Evolutionary conservation across 805 yeast species (phyloP).

Genomic region (Lipomyces kockii): DNA sequence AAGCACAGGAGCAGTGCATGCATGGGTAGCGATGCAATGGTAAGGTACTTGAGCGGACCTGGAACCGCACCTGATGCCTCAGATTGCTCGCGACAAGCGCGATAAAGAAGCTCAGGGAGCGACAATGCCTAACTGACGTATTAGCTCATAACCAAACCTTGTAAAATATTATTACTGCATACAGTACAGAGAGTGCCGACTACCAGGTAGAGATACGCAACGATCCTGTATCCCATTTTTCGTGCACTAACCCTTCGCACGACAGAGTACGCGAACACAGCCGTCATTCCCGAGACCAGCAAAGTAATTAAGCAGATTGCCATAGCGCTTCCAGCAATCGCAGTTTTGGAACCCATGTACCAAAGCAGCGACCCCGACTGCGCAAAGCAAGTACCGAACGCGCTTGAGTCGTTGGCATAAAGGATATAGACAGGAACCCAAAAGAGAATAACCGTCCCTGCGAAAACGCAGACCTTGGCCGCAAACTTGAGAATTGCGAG

Average conservation of each 20-base stretch:
- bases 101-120: constrained; percentile 20
- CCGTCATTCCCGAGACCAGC: constrained; percentile 14
- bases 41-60: constrained; percentile 2
- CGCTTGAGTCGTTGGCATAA: constrained; percentile 27
- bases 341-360: constrained; percentile 27
- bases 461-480: constrained; percentile 11
- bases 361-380: constrained; percentile 20
- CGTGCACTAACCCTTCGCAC: constrained; percentile 4
- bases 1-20: constrained; percentile 19
- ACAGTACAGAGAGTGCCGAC: constrained; percentile 12
- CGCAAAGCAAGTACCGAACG: constrained; percentile 22
- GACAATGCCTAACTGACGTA: constrained; percentile 4
- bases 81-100: constrained; percentile 1
- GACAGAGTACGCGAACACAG: constrained; percentile 8
- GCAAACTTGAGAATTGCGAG: constrained; percentile 8
- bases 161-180: constrained; percentile 1
- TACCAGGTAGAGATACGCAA: constrained; percentile 9
- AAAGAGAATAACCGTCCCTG: constrained; percentile 5
- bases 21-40: constrained; percentile 17
- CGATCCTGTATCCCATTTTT: constrained; percentile 13
- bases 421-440: constrained; percentile 33
- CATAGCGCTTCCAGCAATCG: constrained; percentile 22
- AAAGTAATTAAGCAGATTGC: not conserved
- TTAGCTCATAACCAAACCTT: not conserved
- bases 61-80: constrained; percentile 8